Evolutionary conservation across 2,329 filamentous ascomycete species (phyloP), one percentile per base, ranked within the genome.

Genomic region (Paracoccidioides lutzii): DNA sequence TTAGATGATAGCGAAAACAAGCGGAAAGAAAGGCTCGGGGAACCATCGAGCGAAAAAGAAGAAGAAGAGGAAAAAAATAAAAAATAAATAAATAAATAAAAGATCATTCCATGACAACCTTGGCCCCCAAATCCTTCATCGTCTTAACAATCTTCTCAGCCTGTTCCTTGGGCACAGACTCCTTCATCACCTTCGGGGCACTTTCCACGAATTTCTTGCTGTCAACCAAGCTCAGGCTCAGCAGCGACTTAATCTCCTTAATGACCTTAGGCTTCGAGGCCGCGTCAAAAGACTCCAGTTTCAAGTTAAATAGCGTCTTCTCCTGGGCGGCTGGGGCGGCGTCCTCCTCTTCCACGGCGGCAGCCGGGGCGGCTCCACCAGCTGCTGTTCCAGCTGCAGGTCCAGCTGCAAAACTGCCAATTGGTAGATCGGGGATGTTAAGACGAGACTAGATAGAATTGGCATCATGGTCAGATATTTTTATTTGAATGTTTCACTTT

Each of bases 201-300:
- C 88, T 89, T 81, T 99, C 93, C 63, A 98, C 93, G 68, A 99
- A 99, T 80, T 99, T 99, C 86, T 99, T 99, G 77, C 88, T 95
- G 75, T 99, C 93, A 64, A 99, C 94, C 77, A 99, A 81, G 71
- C 88, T 94, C 69, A 98, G 76, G 45, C 93, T 93, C 59, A 99
- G 78, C 82, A 98, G 80, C 68, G 83, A 84, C 84, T 99, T 99
- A 78, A 99, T 81, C 79, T 99, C 93, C 82, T 99, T 99, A 81
- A 98, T 99, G 67, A 98, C 79, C 86, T 99, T 99, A 67, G 94
- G 90, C 80, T 99, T 99, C 62, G 91, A 78, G 52, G 76, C 80
- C 33, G 90, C 80, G 54, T 98, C 94, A 71, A 97, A 94, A 40
- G 85, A 86, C 73, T 88, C 81, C 60, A 99, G 84, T 78, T 96